Conservation (phyloP, 75 land plant genomes). For the Isoetes taiwanensis region DNA sequence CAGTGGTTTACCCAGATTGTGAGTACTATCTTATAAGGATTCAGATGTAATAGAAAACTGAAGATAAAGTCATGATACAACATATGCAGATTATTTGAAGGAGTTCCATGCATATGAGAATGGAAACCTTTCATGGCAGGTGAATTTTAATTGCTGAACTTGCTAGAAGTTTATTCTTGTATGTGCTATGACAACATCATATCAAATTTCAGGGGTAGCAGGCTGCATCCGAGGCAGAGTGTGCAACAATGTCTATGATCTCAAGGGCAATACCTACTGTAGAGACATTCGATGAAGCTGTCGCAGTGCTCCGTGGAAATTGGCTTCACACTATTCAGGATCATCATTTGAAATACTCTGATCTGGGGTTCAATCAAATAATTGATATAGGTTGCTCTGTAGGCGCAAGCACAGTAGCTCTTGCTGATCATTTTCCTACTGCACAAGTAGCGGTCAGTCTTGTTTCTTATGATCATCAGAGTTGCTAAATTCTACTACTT, state of each 20-base stretch:
- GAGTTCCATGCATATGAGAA: slow-evolving; percentile 81
- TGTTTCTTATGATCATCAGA: neutral
- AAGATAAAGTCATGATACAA: too few species aligned
- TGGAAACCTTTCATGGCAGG: slow-evolving; percentile 95
- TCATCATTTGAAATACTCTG: slow-evolving; percentile 51
- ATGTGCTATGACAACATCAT: neutral
- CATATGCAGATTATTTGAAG: slow-evolving; percentile 70
- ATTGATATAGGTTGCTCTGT: slow-evolving; percentile 83
- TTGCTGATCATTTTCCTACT: slow-evolving; percentile 54
- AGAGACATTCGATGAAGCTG: slow-evolving; percentile 53
- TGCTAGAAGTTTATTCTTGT: neutral
- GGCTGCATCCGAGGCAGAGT: slow-evolving; percentile 94
- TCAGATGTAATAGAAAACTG: neutral
- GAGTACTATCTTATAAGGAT: slow-evolving; percentile 11
- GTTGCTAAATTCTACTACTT: neutral
- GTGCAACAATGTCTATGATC: slow-evolving; percentile 69
- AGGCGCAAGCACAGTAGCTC: slow-evolving; percentile 62
- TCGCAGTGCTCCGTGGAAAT: slow-evolving; percentile 42
- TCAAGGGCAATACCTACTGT: slow-evolving; percentile 67
- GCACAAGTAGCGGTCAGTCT: slow-evolving; percentile 67
- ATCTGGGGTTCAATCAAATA: slow-evolving; percentile 30
- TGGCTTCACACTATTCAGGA: slow-evolving; percentile 59
- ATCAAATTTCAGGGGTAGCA: slow-evolving; percentile 8
- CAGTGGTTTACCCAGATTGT: slow-evolving; percentile 82
- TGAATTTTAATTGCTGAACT: slow-evolving; percentile 12